Base-by-base conservation (phyloP, 2,329 filamentous ascomycete species). In the Talaromyces sp. region DNA sequence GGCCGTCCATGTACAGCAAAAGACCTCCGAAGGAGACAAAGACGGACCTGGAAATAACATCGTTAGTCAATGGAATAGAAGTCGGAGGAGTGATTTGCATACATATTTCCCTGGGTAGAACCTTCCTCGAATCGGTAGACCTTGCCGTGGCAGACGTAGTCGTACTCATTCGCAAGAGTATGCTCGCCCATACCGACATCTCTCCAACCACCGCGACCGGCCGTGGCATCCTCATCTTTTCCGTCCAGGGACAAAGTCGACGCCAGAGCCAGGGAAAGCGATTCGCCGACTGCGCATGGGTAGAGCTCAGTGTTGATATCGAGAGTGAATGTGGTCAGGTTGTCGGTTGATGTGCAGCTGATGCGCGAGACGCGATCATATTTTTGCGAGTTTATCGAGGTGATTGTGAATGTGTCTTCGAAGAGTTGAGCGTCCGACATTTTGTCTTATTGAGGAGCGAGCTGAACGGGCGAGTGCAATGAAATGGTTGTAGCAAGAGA, bases 271-370 rank as follows among this genome's bases (percentile, higher is more conserved):
- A 97, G 83, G 69, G 91, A 89, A 66, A 99, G 79, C 15, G 85
- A 89, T 71, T 97, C 93, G 75, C 90, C 91, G 8, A 88, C 81
- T 45, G 82, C 77, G 72, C 91, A 87, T 1, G 91, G 91, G 79
- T 95, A 97, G 7, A 99, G 87, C 80, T 99, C 94, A 65, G 88
- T 90, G 83, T 98, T 97, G 80, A 98, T 88, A 81, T 99, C 95
- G 67, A 99, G 90, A 5, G 88, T 89, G 82, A 98, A 89, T 69
- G 87, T 85, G 34, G 91, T 91, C 69, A 87, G 84, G 72, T 86
- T 86, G 80, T 96, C 92, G 70, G 86, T 84, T 27, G 90, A 94
- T 61, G 86, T 91, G 75, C 88, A 93, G 64, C 83, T 87, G 75
- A 98, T 87, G 71, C 95, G 94, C 64, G 92, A 91, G 29, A 97